These are phyloP conservation scores for Brassica napus DNA, from an alignment of 345 rosid species.

Conservation along the genomic window DNA sequence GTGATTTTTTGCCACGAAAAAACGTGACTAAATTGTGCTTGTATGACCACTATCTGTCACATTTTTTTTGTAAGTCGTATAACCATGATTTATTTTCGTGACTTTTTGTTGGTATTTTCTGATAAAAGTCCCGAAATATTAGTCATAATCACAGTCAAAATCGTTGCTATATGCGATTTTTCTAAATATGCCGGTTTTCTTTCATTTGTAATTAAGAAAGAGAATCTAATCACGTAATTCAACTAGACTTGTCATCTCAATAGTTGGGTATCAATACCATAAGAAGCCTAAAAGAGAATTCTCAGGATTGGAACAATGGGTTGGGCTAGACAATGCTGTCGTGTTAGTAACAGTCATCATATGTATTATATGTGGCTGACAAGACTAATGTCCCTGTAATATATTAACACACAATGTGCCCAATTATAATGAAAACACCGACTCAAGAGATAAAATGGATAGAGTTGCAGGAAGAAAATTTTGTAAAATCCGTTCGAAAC, in stretches of 20 bases:
- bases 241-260: background rate
- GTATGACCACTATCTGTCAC: too few relatives aligned
- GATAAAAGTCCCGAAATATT: too few relatives aligned
- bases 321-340: background rate
- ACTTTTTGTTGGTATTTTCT: too few relatives aligned
- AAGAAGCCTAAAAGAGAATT: background rate
- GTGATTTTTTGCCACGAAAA: too few relatives aligned
- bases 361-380: constrained; percentile 7
- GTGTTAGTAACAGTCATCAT: background rate
- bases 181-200: background rate
- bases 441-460: constrained; percentile 11
- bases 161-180: too few relatives aligned
- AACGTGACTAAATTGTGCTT: too few relatives aligned
- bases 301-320: background rate
- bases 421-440: background rate
- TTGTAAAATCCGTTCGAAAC: constrained; percentile 10
- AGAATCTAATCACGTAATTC: background rate
- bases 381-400: background rate
- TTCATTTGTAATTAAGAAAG: background rate
- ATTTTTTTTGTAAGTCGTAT: too few relatives aligned
- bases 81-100: too few relatives aligned
- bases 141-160: too few relatives aligned
- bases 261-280: background rate
- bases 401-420: constrained; percentile 6
- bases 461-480: background rate